Base-by-base conservation (phyloP, 805 yeast genomes). In the Wickerhamomyces pijperi region DNA sequence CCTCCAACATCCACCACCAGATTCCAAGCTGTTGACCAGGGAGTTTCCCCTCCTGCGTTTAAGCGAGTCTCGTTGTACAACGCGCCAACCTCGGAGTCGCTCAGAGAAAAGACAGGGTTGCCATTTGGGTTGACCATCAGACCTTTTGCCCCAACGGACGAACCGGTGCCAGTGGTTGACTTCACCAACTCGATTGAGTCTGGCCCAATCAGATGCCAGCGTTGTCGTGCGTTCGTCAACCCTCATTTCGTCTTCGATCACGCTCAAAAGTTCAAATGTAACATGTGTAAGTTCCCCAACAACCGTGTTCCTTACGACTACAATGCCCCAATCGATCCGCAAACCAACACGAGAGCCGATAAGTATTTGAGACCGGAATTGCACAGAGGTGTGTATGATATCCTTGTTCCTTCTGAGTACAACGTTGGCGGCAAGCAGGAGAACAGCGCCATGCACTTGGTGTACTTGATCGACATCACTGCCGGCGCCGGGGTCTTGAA, bases 151-250 rank as follows among this genome's bases (percentile, higher is more conserved):
- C 76, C 77, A 12, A 47, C 59, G 12, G 59, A 64, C 25, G 74
- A 72, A 2, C 60, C 60, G 0, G 72, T 87, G 2, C 94, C 95
- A 0, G 67, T 70, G 4, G 78, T 80, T 5, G 88, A 84, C 53
- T 72, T 74, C 63, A 12, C 12, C 29, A 60, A 67, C 19, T 35
- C 35, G 3, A 53, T 53, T 6, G 54, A 65, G 32, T 68, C 68
- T 14, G 85, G 86, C 1, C 94, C 95, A 0, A 79, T 94, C 28
- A 73, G 99, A 48, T 92, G 99, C 61, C 73, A 76, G 47, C 78
- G 97, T 45, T 92, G 99, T 62, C 74, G 96, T 40, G 75, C 95
- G 1, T 92, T 87, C 58, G 68, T 87, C 45, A 92, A 90, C 55
- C 94, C 97, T 3, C 73, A 78, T 16, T 81, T 83, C 77, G 78